Conservation (phyloP, 2,329 filamentous ascomycete species). For the Cadophora malorum region DNA sequence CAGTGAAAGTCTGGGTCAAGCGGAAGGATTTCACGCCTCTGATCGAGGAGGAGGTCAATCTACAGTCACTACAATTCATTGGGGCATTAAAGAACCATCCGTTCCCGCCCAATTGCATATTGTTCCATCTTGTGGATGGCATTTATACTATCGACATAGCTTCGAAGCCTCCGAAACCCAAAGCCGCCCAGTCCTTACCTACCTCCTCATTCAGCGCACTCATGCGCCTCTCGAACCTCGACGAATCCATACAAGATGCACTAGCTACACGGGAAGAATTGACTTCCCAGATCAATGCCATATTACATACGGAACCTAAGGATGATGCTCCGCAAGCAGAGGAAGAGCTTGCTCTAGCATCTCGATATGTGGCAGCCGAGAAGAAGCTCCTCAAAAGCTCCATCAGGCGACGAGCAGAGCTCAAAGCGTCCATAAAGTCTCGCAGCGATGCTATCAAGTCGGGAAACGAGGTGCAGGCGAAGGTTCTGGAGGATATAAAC, state of each 20-base stretch:
- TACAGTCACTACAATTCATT: constrained; percentile 79
- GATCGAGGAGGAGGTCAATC: constrained; percentile 72
- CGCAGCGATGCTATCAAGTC: constrained; percentile 71
- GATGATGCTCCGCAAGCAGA: constrained; percentile 56
- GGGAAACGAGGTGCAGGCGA: constrained; percentile 65
- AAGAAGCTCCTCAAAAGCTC: constrained; percentile 68
- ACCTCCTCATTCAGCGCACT: constrained; percentile 87
- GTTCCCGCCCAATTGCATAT: constrained; percentile 80
- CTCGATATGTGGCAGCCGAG: constrained; percentile 66
- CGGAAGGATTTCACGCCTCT: constrained; percentile 66
- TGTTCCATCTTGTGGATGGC: constrained; percentile 87
- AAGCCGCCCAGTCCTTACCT: constrained; percentile 56
- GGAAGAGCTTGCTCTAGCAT: constrained; percentile 56
- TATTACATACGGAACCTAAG: constrained; percentile 52
- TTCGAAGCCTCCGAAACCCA: constrained; percentile 52
- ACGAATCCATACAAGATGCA: constrained; percentile 90
- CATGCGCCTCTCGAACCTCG: constrained; percentile 86
- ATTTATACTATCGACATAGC: constrained; percentile 80
- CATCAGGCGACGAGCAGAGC: constrained; percentile 68
- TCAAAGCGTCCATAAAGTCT: constrained; percentile 68
- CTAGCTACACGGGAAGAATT: constrained; percentile 77
- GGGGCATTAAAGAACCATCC: constrained; percentile 73
- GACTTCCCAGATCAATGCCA: constrained; percentile 76
- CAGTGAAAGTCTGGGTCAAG: constrained; percentile 77
- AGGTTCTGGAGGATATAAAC: constrained; percentile 65